Evolutionary conservation across 2,329 filamentous ascomycete genomes (phyloP).

Genomic region (Talaromyces sp.): DNA sequence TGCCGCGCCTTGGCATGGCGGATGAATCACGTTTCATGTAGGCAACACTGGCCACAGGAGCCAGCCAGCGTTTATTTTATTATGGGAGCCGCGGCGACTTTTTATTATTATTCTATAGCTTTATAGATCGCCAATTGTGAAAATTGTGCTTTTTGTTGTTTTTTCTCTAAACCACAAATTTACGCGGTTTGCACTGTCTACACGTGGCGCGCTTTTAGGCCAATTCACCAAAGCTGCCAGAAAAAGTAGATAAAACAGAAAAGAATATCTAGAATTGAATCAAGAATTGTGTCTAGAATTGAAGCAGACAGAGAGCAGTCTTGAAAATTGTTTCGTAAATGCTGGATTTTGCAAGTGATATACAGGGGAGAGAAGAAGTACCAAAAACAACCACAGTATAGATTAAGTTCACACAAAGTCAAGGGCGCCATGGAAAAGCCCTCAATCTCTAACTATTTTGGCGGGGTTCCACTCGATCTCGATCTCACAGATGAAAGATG

Average conservation of each 20-base stretch:
- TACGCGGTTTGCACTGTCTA: not conserved
- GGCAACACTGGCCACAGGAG: not conserved
- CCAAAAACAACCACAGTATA: conserved; percentile 28
- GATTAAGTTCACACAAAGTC: conserved; percentile 26
- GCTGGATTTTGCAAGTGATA: conserved; percentile 29
- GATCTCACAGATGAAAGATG: conserved; percentile 24
- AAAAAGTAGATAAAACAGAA: not conserved
- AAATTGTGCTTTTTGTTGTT: not conserved
- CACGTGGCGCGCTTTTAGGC: not conserved
- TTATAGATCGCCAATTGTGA: not conserved
- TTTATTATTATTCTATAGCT: not conserved
- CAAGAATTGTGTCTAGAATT: too few relatives aligned
- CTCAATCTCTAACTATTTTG: conserved; percentile 22
- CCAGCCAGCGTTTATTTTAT: not conserved
- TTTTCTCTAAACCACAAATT: not conserved
- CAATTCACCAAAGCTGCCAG: not conserved
- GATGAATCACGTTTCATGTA: not conserved
- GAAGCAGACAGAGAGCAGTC: not conserved
- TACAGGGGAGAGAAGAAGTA: conserved; percentile 38
- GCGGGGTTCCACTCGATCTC: conserved; percentile 25
- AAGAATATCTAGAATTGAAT: too few relatives aligned
- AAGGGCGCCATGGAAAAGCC: conserved; percentile 18
- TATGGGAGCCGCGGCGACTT: not conserved
- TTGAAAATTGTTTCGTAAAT: conserved; percentile 1
- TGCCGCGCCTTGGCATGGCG: not conserved